Conservation (phyloP, 495 filamentous ascomycete genomes). For the Articulospora tetracladia region DNA sequence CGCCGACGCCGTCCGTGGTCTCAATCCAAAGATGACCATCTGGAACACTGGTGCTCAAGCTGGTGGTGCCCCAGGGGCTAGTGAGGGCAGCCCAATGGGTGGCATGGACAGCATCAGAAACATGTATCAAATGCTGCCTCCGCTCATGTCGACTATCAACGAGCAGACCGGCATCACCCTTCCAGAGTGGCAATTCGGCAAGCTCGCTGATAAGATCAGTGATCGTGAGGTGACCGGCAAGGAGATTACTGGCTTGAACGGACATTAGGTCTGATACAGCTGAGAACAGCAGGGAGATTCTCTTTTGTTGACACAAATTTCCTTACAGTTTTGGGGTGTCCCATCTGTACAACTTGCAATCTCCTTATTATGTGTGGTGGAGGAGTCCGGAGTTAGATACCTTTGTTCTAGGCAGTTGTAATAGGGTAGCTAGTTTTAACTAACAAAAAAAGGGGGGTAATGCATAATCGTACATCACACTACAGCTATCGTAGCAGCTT, state of each 20-base stretch:
- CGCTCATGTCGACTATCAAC: slow-evolving; percentile 74
- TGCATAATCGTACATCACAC: too few relatives aligned
- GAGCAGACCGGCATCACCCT: slow-evolving; percentile 78
- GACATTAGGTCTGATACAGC: too few relatives aligned
- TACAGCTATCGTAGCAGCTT: too few relatives aligned
- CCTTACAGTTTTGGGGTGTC: too few relatives aligned
- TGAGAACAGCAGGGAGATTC: too few relatives aligned
- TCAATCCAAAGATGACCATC: slow-evolving; percentile 82
- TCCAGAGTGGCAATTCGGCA: slow-evolving; percentile 65
- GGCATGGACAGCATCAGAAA: slow-evolving; percentile 29
- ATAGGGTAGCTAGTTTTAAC: too few relatives aligned
- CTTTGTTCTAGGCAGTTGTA: too few relatives aligned
- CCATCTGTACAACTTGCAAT: too few relatives aligned
- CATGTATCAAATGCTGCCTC: slow-evolving; percentile 70
- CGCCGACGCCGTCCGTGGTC: slow-evolving; percentile 65
- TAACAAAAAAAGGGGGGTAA: too few relatives aligned
- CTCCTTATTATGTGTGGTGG: too few relatives aligned
- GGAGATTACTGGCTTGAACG: slow-evolving; percentile 8
- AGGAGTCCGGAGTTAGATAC: too few relatives aligned
- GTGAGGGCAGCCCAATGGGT: slow-evolving; percentile 14
- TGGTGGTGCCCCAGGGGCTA: slow-evolving; percentile 32
- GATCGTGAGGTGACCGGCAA: slow-evolving; percentile 21
- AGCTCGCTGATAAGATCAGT: slow-evolving; percentile 30
- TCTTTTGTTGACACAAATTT: too few relatives aligned
- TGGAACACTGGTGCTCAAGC: slow-evolving; percentile 68